Evolutionary conservation across 1,139 yeast genomes (phyloP).

Genomic region (Scheffersomyces lignicola): DNA sequence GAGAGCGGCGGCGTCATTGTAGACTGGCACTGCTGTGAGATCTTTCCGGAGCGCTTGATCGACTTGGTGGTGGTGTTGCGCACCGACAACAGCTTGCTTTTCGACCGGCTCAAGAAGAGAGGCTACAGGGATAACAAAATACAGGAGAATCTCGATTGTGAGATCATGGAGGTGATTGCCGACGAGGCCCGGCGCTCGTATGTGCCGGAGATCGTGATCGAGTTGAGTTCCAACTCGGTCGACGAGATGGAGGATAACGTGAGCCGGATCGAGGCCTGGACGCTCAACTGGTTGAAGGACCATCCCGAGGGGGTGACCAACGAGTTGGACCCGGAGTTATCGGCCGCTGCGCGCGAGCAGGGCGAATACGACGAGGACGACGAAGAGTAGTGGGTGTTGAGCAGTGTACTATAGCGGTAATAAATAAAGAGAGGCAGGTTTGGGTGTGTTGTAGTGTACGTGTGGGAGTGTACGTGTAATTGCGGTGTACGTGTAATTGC

Average conservation of each 20-base stretch:
- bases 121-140: slow-evolving; percentile 79
- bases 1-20: slow-evolving; percentile 82
- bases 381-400: too few relatives aligned
- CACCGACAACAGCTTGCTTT: slow-evolving; percentile 69
- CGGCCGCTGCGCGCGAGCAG: slow-evolving; percentile 5
- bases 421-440: too few relatives aligned
- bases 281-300: slow-evolving; percentile 62
- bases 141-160: slow-evolving; percentile 92
- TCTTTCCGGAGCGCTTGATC: slow-evolving; percentile 88
- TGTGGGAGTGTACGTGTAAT: too few relatives aligned
- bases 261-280: slow-evolving; percentile 74
- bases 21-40: slow-evolving; percentile 98
- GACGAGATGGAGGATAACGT: slow-evolving; percentile 83
- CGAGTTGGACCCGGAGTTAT: slow-evolving; percentile 11
- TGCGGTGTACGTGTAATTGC: too few relatives aligned
- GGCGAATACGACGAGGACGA: slow-evolving; percentile 4
- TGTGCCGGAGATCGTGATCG: slow-evolving; percentile 78
- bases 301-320: slow-evolving; percentile 45
- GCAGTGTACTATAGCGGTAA: too few relatives aligned
- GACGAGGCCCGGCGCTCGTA: slow-evolving; percentile 87
- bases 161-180: slow-evolving; percentile 89
- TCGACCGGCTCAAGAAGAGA: slow-evolving; percentile 72
- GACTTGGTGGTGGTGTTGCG: slow-evolving; percentile 89
- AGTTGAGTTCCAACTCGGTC: slow-evolving; percentile 65
- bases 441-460: too few relatives aligned